phyloP scores from a whole-genome alignment of 2,329 filamentous ascomycete genomes.

The Diaporthe velutina region DNA sequence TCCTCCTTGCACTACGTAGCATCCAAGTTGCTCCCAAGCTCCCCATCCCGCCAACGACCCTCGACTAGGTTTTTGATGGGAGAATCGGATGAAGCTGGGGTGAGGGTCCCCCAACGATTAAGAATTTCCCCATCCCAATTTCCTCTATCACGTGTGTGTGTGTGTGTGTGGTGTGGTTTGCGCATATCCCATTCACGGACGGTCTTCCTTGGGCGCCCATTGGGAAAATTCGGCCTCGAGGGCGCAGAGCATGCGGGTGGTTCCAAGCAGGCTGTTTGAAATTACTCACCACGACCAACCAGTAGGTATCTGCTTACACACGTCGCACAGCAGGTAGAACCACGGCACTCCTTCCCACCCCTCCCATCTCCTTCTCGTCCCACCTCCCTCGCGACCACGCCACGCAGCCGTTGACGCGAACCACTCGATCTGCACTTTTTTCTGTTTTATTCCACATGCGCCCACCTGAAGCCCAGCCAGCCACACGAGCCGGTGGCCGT shows the following conservation, averaged over 20 bases:
- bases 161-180: neutral
- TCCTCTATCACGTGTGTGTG: neutral
- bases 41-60: neutral
- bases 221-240: neutral
- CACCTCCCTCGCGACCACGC: neutral
- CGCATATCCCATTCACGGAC: neutral
- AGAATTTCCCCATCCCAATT: neutral
- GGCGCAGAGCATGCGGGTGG: neutral
- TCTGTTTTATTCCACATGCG: neutral
- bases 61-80: neutral
- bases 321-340: neutral
- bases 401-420: neutral
- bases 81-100: neutral
- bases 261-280: neutral
- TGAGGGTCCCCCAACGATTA: neutral
- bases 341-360: neutral
- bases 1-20: neutral
- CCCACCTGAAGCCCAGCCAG: neutral
- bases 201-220: too few relatives aligned
- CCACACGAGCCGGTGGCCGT: neutral
- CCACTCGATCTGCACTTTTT: neutral
- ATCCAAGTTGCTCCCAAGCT: neutral
- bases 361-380: neutral
- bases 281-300: neutral
- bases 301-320: neutral